Evolutionary conservation across 2,329 filamentous ascomycete genomes (phyloP).

Genomic region (Nemania sp.): DNA sequence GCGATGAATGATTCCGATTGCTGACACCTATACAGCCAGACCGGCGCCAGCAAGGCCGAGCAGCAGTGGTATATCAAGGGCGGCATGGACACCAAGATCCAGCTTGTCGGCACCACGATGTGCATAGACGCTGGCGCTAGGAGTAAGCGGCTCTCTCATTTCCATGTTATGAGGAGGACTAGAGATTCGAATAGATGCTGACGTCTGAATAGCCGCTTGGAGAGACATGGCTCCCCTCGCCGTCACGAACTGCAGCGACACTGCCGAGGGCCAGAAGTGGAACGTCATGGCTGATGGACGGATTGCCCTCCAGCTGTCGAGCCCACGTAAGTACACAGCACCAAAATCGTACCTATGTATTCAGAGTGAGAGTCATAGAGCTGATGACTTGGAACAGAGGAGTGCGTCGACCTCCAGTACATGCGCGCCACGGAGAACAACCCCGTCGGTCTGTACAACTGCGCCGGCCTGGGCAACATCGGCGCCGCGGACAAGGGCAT

Average conservation of each 20-base stretch:
- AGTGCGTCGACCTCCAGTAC: slow-evolving; percentile 48
- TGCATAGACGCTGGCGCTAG: slow-evolving; percentile 46
- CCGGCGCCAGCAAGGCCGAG: slow-evolving; percentile 39
- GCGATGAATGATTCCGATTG: not conserved
- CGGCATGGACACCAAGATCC: slow-evolving; percentile 41
- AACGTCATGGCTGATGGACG: slow-evolving; percentile 44
- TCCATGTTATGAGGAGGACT: not conserved
- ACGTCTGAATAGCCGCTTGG: slow-evolving; percentile 41
- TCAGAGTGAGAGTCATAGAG: not conserved
- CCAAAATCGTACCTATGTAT: too few species aligned
- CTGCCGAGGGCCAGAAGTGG: slow-evolving; percentile 42
- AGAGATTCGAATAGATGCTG: not conserved
- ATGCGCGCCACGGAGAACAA: slow-evolving; percentile 47
- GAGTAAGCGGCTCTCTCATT: slow-evolving; percentile 29
- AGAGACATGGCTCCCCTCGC: slow-evolving; percentile 46
- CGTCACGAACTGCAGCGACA: slow-evolving; percentile 41
- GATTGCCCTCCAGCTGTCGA: slow-evolving; percentile 43
- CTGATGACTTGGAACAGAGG: slow-evolving; percentile 35
- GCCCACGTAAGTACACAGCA: slow-evolving; percentile 39
- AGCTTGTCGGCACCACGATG: slow-evolving; percentile 43
- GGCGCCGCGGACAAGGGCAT: slow-evolving; percentile 47
- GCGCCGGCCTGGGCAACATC: slow-evolving; percentile 44
- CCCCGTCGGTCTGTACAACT: slow-evolving; percentile 45
- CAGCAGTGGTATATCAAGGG: slow-evolving; percentile 48
- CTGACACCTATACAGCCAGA: slow-evolving; percentile 34